Evolutionary conservation across 495 filamentous ascomycete species (phyloP).

Genomic region (Bathelium albidoporum): DNA sequence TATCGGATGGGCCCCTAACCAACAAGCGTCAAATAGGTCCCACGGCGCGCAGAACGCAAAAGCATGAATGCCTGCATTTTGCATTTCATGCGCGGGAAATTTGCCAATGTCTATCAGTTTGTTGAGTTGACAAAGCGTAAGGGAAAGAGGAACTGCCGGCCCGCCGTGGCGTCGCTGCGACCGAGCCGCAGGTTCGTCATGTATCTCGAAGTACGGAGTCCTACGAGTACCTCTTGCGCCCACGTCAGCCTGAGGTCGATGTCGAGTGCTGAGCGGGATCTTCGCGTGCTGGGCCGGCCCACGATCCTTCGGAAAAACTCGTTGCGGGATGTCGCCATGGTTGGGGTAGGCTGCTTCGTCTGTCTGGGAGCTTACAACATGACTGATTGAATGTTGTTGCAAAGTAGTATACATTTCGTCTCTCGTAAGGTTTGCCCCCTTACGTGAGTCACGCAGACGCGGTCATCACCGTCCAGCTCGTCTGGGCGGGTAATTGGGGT

Average conservation of each 20-base stretch:
- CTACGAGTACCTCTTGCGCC: not conserved
- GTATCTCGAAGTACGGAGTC: not conserved
- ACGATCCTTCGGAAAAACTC: not conserved
- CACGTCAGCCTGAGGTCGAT: conserved; percentile 5
- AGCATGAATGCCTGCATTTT: not conserved
- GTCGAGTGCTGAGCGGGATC: not conserved
- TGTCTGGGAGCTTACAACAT: not conserved
- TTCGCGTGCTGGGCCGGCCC: not conserved
- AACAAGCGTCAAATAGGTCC: no score
- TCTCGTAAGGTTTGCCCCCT: not conserved
- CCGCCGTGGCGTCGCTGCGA: not conserved
- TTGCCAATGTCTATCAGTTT: not conserved
- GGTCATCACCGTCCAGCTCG: not conserved
- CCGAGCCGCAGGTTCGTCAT: not conserved
- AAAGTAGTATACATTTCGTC: not conserved
- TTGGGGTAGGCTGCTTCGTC: no score
- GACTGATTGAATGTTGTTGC: not conserved
- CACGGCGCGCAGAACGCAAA: not conserved
- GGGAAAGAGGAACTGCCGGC: not conserved
- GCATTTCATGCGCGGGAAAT: not conserved
- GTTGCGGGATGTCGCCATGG: conserved; percentile 1
- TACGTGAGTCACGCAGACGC: not conserved
- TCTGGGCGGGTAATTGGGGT: not conserved
- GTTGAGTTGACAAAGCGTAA: not conserved
- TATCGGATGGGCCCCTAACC: not conserved